Evolutionary conservation across 2,329 filamentous ascomycete genomes (phyloP), one percentile per base, ranked within the genome.

Genomic region (Coniochaeta pulveracea): DNA sequence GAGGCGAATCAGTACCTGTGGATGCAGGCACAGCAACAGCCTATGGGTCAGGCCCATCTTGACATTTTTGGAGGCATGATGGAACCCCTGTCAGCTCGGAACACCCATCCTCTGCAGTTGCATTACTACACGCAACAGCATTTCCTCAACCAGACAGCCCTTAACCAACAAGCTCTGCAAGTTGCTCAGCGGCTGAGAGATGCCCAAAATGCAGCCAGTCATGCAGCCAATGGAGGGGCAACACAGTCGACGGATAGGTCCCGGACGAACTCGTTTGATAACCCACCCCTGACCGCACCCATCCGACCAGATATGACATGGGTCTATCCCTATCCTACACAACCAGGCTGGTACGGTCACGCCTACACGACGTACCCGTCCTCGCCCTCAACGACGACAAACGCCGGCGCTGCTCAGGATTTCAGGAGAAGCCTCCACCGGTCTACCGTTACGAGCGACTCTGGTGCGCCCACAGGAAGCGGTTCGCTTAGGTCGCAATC

Each of bases 401-500:
- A 35, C 40, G 14, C 46, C 53, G 6, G 56, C 69, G n/a, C n/a
- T n/a, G n/a, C n/a, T n/a, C n/a, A n/a, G 19, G 75, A 79, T 39
- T 69, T 68, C 43, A 64, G 74, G 41, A 63, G 73, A 33, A 64
- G 69, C 29, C 54, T 73, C 34, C 72, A 78, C 41, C 60, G 74
- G 45, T 67, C 70, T 2, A 57, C 60, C 8, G 54, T 60, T 16
- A 56, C 63, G 11, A 66, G 61, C 16, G 72, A 76, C 22, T 50
- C 62, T 10, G 61, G 61, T 8, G 47, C 56, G 12, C 53, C 60
- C 23, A 54, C 63, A 33, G 61, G 70, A 17, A 69, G 60, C 35
- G 70, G 72, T 43, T 60, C 71, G n/a, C 50, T 76, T 39, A 64
- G 75, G 41, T 80, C 75, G 17, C 75, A 80, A 47, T 79, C 75